phyloP scores from a whole-genome alignment of 2,329 filamentous ascomycete genomes.

The Arachnomyces sp. region DNA sequence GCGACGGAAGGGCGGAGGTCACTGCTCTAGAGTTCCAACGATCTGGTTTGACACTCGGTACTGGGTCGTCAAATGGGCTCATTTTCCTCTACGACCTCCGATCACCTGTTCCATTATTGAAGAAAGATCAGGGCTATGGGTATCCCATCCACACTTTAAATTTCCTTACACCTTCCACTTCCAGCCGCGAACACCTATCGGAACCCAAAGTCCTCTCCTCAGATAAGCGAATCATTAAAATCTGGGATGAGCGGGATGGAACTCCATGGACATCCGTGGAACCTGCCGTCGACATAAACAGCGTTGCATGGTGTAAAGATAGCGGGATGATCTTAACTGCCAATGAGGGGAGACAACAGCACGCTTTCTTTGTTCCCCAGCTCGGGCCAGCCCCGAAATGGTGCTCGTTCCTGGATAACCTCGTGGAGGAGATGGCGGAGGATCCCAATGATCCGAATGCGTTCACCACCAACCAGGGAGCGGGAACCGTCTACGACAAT shows the following conservation, averaged over 20 bases:
- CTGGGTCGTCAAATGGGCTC: constrained; percentile 80
- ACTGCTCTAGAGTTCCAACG: constrained; percentile 81
- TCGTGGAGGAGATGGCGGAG: constrained; percentile 98
- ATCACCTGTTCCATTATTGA: constrained; percentile 74
- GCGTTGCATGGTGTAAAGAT: constrained; percentile 85
- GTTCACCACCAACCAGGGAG: constrained; percentile 38
- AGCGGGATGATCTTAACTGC: constrained; percentile 94
- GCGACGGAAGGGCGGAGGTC: constrained; percentile 52
- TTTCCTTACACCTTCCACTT: constrained; percentile 57
- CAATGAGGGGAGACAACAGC: constrained; percentile 92
- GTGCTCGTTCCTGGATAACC: constrained; percentile 94
- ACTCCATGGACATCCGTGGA: constrained; percentile 93
- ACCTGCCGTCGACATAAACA: constrained; percentile 88
- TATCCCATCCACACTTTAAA: constrained; percentile 81
- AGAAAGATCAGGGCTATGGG: constrained; percentile 93
- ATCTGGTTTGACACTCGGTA: constrained; percentile 75
- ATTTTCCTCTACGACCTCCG: constrained; percentile 89
- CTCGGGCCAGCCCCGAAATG: constrained; percentile 88
- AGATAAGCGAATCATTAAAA: constrained; percentile 93
- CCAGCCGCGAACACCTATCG: constrained; percentile 61
- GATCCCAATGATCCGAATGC: constrained; percentile 57
- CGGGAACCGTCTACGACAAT: constrained; percentile 87
- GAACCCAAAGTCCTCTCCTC: constrained; percentile 76
- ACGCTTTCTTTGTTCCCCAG: constrained; percentile 90
- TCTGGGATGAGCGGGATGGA: constrained; percentile 80